A percentile compares a stretch with the other conserved stretches of the same genome.
These are phyloP conservation scores for Seiridium cupressi DNA, from an alignment of 2,329 filamentous ascomycete species.

Conservation along the genomic window DNA sequence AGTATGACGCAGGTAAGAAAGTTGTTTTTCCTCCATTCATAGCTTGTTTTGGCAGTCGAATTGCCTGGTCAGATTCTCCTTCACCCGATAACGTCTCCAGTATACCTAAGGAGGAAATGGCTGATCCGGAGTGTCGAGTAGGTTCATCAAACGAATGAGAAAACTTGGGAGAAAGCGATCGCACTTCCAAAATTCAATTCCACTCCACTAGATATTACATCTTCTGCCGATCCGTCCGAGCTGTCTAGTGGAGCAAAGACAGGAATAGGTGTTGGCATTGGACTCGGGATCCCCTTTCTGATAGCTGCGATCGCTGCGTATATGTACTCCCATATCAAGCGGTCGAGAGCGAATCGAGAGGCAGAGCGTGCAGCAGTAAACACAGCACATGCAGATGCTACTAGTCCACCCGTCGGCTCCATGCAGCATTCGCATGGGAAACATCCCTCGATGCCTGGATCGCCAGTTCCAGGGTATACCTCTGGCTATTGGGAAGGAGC, in stretches of 20 bases:
- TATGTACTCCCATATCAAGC: conserved; percentile 9
- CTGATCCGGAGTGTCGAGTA: too few relatives aligned
- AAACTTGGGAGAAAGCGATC: conserved; percentile 23
- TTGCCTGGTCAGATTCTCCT: too few relatives aligned
- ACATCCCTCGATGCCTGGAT: not conserved
- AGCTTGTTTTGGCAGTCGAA: too few relatives aligned
- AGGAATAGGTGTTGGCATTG: conserved; percentile 20
- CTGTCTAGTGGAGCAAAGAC: conserved; percentile 12
- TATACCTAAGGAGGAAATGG: too few relatives aligned
- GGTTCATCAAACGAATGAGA: conserved; percentile 10
- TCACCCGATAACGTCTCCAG: too few relatives aligned
- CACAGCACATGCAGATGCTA: not conserved
- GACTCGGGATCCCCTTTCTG: conserved; percentile 23
- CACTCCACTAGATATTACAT: not conserved
- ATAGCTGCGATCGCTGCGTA: conserved; percentile 18
- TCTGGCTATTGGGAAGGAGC: conserved; percentile 7
- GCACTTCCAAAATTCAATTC: conserved; percentile 14
- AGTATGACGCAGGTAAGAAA: conserved; percentile 25
- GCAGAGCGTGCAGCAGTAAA: not conserved
- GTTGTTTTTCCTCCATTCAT: too few relatives aligned
- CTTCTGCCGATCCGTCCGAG: not conserved
- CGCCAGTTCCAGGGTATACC: not conserved
- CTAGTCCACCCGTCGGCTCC: not conserved
- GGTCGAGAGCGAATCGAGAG: not conserved
- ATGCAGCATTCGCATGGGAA: not conserved